phyloP scores from a whole-genome alignment of 1,139 yeast species.

The Saccharomyces pastorianus region DNA sequence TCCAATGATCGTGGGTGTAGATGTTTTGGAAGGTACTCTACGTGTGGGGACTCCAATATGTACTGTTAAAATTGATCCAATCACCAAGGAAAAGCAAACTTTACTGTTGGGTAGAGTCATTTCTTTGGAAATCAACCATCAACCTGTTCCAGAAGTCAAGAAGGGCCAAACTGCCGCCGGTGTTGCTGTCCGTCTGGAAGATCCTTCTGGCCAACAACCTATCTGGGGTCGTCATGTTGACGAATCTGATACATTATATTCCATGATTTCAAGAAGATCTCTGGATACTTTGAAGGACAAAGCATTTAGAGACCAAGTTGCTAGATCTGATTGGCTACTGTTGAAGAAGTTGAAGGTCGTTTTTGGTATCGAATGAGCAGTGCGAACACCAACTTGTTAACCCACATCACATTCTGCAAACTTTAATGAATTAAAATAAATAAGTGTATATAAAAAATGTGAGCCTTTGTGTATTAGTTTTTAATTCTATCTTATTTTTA shows the following conservation, averaged over 20 bases:
- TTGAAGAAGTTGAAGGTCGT: conserved; percentile 81
- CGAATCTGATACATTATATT: conserved; percentile 81
- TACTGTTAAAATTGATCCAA: conserved; percentile 84
- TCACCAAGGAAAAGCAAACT: conserved; percentile 64
- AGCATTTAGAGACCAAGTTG: conserved; percentile 88
- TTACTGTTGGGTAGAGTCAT: conserved; percentile 77
- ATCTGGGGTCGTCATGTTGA: conserved; percentile 99
- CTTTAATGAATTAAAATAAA: neutral
- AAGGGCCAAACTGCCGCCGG: conserved; percentile 96
- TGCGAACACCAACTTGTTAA: neutral
- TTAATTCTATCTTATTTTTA: neutral
- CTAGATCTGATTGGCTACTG: conserved; percentile 91
- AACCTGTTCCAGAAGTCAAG: conserved; percentile 67
- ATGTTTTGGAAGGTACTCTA: conserved; percentile 83
- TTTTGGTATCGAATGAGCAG: conserved; percentile 41
- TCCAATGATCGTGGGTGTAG: conserved; percentile 99
- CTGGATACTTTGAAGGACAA: conserved; percentile 97
- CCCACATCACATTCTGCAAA: neutral
- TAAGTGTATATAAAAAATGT: neutral
- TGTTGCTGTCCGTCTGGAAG: conserved; percentile 95
- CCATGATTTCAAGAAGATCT: conserved; percentile 78
- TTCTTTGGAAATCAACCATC: conserved; percentile 91
- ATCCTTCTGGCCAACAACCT: conserved; percentile 88
- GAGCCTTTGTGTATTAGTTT: neutral
- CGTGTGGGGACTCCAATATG: conserved; percentile 92